Base-by-base conservation (phyloP, 164 flowering plant genomes). In the Nelumbo lutea region DNA sequence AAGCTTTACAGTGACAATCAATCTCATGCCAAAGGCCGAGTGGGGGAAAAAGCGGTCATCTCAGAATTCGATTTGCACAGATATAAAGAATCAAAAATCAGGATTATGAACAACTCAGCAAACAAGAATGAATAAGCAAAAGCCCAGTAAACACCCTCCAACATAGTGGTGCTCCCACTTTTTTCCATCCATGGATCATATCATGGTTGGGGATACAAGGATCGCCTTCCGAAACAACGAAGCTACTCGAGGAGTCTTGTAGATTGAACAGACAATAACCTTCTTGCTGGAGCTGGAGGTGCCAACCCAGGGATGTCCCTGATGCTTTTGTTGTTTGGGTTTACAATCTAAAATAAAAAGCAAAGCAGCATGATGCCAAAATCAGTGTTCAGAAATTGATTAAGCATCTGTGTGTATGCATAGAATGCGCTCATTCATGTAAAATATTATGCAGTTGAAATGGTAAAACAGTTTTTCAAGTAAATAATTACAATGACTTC, bases 251-350 rank as follows among this genome's bases (percentile, higher is more conserved):
- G 67, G 55, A 59, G 66, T 53, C 57, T 15, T 15, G 14, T 53
- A 53, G 3, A 2, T 53, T 53, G 57, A 14, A 53, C 57, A 53
- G 77, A 85, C 69, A 93, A 73, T 67, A 93, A 80, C 78, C 86
- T 91, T 79, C 98, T 85, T 15, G 90, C 53, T 0, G 91, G 91
- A 15, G 89, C 96, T 42, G 97, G 97, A n/a, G 97, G 96, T 52
- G 96, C 96, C 77, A 95, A 77, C 68, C 97, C 97, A 3, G 97
- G 97, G 64, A 92, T 89, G 80, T 92, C 97, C 70, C 83, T 79
- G 71, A 90, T 95, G 81, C 74, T 70, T 65, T 87, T 90, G 84
- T 90, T 95, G 82, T 80, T 79, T 42, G 97, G 98, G 68, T 92
- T 79, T 67, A 90, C 93, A 63, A 92, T 79, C 99, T 95, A 71